Percentiles rank a stretch among this genome's conserved stretches.
phyloP scores from a whole-genome alignment of 2,329 filamentous ascomycete genomes.

The Teratosphaeria epicoccoides region DNA sequence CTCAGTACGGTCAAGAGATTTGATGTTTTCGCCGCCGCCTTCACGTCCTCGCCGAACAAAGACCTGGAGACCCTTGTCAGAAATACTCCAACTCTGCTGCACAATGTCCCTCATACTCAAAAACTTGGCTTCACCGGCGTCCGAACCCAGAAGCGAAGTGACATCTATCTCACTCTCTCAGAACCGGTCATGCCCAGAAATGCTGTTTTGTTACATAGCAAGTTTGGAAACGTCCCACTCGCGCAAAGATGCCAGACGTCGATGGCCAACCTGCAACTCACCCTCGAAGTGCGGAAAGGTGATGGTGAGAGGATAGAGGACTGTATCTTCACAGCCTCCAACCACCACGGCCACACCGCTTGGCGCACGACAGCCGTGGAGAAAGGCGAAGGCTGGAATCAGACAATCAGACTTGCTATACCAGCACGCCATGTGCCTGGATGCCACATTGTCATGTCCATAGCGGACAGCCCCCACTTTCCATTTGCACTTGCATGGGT shows the following conservation, averaged over 20 bases:
- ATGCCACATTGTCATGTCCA: conserved; percentile 78
- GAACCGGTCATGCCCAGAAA: conserved; percentile 65
- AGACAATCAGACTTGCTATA: conserved; percentile 74
- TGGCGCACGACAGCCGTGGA: conserved; percentile 80
- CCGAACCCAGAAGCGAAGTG: conserved; percentile 75
- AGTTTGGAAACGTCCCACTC: conserved; percentile 70
- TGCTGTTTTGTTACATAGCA: conserved; percentile 54
- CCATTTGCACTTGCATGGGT: conserved; percentile 90
- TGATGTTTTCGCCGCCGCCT: conserved; percentile 68
- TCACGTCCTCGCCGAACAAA: conserved; percentile 45
- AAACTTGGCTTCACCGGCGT: conserved; percentile 93
- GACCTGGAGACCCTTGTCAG: conserved; percentile 76
- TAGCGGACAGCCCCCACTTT: conserved; percentile 75
- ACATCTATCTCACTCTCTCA: conserved; percentile 84
- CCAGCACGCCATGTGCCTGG: conserved; percentile 68
- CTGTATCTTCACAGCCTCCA: conserved; percentile 80
- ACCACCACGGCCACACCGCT: conserved; percentile 64
- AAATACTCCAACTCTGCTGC: conserved; percentile 75
- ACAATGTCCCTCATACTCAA: conserved; percentile 67
- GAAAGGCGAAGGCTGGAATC: conserved; percentile 72
- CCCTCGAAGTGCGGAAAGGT: conserved; percentile 72
- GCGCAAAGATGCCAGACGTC: conserved; percentile 45
- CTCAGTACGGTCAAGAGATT: conserved; percentile 54
- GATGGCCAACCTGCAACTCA: conserved; percentile 72
- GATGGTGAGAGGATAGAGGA: conserved; percentile 74